Base-by-base conservation (phyloP, 495 filamentous ascomycete species). In the Penicillium taxi region DNA sequence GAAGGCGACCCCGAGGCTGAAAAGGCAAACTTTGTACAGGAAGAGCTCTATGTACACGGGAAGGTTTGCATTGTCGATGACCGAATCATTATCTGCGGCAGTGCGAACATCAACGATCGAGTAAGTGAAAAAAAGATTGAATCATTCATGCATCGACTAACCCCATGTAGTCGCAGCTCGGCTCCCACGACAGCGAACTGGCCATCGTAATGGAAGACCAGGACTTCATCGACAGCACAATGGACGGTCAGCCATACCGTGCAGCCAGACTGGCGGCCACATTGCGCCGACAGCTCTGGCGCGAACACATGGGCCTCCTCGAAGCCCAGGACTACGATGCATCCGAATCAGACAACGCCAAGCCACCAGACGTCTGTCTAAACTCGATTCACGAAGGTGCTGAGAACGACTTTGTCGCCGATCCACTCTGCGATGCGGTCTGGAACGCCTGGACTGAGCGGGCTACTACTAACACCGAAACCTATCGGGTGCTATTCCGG, bases 11-110 rank as follows among this genome's bases (percentile, higher is more conserved):
- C 75, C 0, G 73, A 88, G 39, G 71, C 72, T 9, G 90, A 96
- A 50, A 78, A 82, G 44, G 74, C 82, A 16, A 86, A 91, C 46
- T 86, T 94, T 63, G 77, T 95, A 31, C 89, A 95, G 51, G 90
- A 98, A 55, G 87, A 98, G 65, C 72, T 96, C 1, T 98, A 96
- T 46, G 75, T 95, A 24, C 90, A 98, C 53, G 82, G 77, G 25
- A 96, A 96, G 60, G 69, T 91, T 21, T 71, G 85, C 41, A 94
- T 94, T 44, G 84, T 79, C 9, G 88, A 95, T 50, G 86, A 95
- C 52, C 70, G 75, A 24, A 72, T 82, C 24, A 80, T 78, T 16
- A 81, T 95, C 38, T 94, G 89, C 53, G 90, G 90, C 11, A 83
- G 76, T 35, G 81, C 83, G 26, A 96, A 98, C 57, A 77, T 98